Evolutionary conservation across 2,329 filamentous ascomycete genomes (phyloP).

Genomic region (Phialocephala subalpina): DNA sequence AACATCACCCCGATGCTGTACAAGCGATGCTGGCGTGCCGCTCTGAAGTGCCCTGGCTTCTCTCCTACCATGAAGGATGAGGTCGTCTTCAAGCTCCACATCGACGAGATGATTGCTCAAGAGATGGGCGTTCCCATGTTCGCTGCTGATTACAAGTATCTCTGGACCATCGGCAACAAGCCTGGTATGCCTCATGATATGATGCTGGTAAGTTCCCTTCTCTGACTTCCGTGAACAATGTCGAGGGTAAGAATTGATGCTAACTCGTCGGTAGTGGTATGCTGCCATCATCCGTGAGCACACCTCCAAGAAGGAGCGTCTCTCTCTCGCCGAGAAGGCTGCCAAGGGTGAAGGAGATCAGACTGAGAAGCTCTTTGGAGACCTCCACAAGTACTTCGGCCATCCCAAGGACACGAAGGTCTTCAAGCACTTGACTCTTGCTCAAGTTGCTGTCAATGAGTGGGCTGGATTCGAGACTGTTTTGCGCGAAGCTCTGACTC

Average conservation of each 20-base stretch:
- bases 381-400: slow-evolving; percentile 59
- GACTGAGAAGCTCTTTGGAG: slow-evolving; percentile 37
- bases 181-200: slow-evolving; percentile 58
- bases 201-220: slow-evolving; percentile 56
- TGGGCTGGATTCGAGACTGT: slow-evolving; percentile 58
- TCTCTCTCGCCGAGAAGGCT: slow-evolving; percentile 52
- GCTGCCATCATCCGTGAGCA: slow-evolving; percentile 62
- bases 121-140: slow-evolving; percentile 57
- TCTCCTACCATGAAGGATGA: slow-evolving; percentile 68
- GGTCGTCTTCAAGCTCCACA: slow-evolving; percentile 53
- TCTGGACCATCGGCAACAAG: slow-evolving; percentile 60
- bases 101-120: slow-evolving; percentile 46
- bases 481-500: slow-evolving; percentile 46
- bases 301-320: slow-evolving; percentile 51
- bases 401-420: slow-evolving; percentile 42
- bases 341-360: slow-evolving; percentile 26
- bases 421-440: slow-evolving; percentile 55
- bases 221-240: neutral
- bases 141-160: slow-evolving; percentile 58
- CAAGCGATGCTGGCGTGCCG: slow-evolving; percentile 59
- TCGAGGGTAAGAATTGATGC: slow-evolving; percentile 3
- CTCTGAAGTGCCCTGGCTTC: slow-evolving; percentile 67
- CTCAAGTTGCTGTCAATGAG: slow-evolving; percentile 54
- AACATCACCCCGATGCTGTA: slow-evolving; percentile 62
- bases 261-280: slow-evolving; percentile 58